A percentile compares a stretch with the other conserved stretches of the same genome.
Conservation (phyloP, 176 grass and related monocot genomes). For the Zizania latifolia region DNA sequence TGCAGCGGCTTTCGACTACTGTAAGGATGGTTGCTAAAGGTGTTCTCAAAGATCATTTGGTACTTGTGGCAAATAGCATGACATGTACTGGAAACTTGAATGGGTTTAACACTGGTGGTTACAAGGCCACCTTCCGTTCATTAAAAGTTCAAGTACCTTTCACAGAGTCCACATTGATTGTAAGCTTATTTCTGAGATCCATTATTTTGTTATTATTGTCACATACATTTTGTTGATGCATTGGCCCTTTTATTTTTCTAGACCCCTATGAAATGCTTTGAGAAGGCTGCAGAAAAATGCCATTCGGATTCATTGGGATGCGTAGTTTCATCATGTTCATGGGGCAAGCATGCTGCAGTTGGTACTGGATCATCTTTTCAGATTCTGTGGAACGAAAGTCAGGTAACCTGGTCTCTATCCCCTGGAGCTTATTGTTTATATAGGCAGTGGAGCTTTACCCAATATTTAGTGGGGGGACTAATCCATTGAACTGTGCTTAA, state of each 20-base stretch:
- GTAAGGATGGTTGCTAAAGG: slow-evolving; percentile 70
- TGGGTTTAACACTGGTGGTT: slow-evolving; percentile 84
- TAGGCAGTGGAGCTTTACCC: neutral
- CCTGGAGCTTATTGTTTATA: neutral
- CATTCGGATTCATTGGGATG: slow-evolving; percentile 75
- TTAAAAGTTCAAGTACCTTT: slow-evolving; percentile 99
- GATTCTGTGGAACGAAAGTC: slow-evolving; percentile 87
- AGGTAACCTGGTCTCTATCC: slow-evolving; percentile 43
- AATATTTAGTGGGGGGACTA: slow-evolving; percentile 2
- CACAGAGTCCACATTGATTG: slow-evolving; percentile 86
- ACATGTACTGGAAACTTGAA: slow-evolving; percentile 75
- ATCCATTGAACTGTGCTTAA: slow-evolving; percentile 6
- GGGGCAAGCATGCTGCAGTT: slow-evolving; percentile 81
- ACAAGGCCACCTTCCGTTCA: slow-evolving; percentile 70
- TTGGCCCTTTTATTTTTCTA: slow-evolving; percentile 32
- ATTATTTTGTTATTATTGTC: slow-evolving; percentile 26
- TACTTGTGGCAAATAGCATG: slow-evolving; percentile 90
- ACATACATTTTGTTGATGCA: slow-evolving; percentile 3
- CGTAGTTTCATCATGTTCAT: slow-evolving; percentile 87
- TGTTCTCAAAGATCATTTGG: slow-evolving; percentile 79
- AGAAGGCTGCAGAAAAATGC: slow-evolving; percentile 89
- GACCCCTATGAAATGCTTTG: slow-evolving; percentile 99
- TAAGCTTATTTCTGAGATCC: slow-evolving; percentile 42
- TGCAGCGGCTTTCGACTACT: slow-evolving; percentile 70
- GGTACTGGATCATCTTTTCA: slow-evolving; percentile 88